Base-by-base conservation (phyloP, 306 rosid species). In the Bauhinia variegata region DNA sequence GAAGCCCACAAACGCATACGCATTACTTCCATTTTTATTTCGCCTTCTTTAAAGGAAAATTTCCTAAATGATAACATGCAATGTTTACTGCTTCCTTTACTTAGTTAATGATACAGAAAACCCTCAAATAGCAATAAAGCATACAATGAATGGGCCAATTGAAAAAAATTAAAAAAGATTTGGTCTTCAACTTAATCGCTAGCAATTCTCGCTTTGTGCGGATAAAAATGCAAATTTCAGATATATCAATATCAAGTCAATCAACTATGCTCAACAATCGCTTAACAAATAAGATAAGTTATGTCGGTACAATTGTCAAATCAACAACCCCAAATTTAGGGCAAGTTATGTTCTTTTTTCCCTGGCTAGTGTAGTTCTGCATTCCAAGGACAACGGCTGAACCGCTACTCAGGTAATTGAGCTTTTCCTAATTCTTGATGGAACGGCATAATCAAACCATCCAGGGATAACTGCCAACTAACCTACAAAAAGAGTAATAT, bases 251-350 rank as follows among this genome's bases (percentile, higher is more conserved):
- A 47, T 64, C 19, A 43, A 66, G 58, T 30, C 60, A 42, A 23
- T 44, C 12, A 68, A 62, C 23, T 38, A 8, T 58, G 6, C 30
- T 42, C 38, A 53, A 61, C 67, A 70, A 63, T 49, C 63, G 49
- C 62, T 63, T 57, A 49, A 60, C 7, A 63, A 73, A n/a, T 56
- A n/a, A n/a, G n/a, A n/a, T n/a, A n/a, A n/a, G n/a, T n/a, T n/a
- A 38, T 44, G 62, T 51, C 36, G 19, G 53, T 53, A 63, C 60
- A 48, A 41, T 11, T 36, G 53, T 17, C 28, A 54, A 43, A 30
- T 60, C 36, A 60, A 69, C 52, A 31, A 70, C 15, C 67, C 74
- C 70, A 31, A 58, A 69, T 64, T 32, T 1, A 4, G 74, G 65
- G 74, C 67, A 75, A 56, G 55, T 34, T 33, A 16, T 61, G 16